Evolutionary conservation across 2,329 filamentous ascomycete genomes (phyloP).

Genomic region (Ramularia collo-cygni): DNA sequence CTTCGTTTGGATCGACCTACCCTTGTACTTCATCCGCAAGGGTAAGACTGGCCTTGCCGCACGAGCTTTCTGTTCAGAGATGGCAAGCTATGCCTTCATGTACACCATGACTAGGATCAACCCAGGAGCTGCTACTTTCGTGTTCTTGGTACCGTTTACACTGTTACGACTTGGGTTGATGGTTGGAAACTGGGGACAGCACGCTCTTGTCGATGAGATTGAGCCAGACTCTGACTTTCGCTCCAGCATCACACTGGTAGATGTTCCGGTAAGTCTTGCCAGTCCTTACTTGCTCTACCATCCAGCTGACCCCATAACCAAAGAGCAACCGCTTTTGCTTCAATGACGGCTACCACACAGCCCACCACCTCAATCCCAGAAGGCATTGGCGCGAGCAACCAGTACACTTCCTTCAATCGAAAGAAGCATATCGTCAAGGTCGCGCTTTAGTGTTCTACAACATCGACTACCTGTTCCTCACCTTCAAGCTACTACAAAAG

Average conservation of each 20-base stretch:
- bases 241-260: conserved; percentile 72
- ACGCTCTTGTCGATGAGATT: conserved; percentile 68
- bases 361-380: conserved; percentile 69
- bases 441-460: conserved; percentile 71
- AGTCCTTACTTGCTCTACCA: background rate
- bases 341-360: conserved; percentile 78
- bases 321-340: conserved; percentile 79
- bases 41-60: conserved; percentile 49
- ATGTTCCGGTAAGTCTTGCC: conserved; percentile 58
- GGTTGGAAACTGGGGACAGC: conserved; percentile 80
- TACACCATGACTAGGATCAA: conserved; percentile 46
- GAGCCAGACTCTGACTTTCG: conserved; percentile 72
- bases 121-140: conserved; percentile 54
- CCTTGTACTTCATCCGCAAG: conserved; percentile 63
- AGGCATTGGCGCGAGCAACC: conserved; percentile 80
- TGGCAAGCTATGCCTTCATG: conserved; percentile 49
- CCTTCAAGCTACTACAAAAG: conserved; percentile 59
- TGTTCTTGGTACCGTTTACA: conserved; percentile 59
- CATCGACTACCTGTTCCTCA: conserved; percentile 75
- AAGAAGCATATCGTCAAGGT: conserved; percentile 58
- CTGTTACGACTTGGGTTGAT: conserved; percentile 65
- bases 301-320: conserved; percentile 8
- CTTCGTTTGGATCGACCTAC: conserved; percentile 67
- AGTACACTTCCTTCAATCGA: conserved; percentile 62
- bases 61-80: conserved; percentile 56